Conservation (phyloP, 2,329 filamentous ascomycete genomes). For the Phaeosphaeriaceae sp. region DNA sequence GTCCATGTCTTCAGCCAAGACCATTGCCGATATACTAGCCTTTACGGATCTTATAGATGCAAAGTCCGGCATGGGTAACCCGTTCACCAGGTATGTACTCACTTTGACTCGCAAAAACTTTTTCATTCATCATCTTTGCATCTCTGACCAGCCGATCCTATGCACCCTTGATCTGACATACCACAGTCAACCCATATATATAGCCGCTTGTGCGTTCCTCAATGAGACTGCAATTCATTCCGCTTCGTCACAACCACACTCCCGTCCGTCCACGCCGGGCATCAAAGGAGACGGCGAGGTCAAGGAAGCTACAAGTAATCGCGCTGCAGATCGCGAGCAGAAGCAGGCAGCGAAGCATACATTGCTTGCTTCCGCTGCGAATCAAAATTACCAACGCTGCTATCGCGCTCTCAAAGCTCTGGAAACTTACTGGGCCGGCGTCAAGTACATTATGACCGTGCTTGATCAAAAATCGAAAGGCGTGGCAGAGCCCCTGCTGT, state of each 20-base stretch:
- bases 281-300: conserved; percentile 7
- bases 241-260: conserved; percentile 67
- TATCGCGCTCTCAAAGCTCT: conserved; percentile 83
- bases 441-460: conserved; percentile 85
- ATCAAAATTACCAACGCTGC: conserved; percentile 85
- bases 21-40: conserved; percentile 85
- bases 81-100: conserved; percentile 68
- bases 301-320: conserved; percentile 13
- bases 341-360: conserved; percentile 69
- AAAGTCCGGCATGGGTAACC: conserved; percentile 85
- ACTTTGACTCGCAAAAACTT: neutral
- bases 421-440: conserved; percentile 85
- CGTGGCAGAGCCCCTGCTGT: conserved; percentile 75
- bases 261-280: conserved; percentile 57
- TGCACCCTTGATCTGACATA: neutral
- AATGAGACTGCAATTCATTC: conserved; percentile 80
- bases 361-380: conserved; percentile 79
- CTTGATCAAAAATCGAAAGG: conserved; percentile 88
- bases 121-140: too few relatives aligned
- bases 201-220: conserved; percentile 86
- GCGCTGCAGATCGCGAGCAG: conserved; percentile 42
- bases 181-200: conserved; percentile 83
- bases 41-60: conserved; percentile 87
- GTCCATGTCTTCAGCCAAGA: conserved; percentile 89
- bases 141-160: too few relatives aligned